Percentiles rank a stretch among this genome's conserved stretches.
These are phyloP conservation scores for Tuber aestivum DNA, from an alignment of 495 filamentous ascomycete genomes.

Conservation along the genomic window DNA sequence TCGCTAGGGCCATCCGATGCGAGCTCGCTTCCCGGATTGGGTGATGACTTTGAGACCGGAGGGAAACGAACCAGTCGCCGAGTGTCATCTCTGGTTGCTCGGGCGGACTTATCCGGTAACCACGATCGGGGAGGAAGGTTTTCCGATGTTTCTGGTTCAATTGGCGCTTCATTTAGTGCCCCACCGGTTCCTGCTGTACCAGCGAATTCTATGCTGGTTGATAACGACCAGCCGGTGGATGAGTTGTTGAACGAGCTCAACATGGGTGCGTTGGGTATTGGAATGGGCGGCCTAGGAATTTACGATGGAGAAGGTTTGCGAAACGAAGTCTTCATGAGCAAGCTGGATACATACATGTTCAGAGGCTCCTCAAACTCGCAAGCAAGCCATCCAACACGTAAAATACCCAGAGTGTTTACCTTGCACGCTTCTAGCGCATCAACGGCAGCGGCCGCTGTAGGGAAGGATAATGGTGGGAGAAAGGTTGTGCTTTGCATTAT, in stretches of 20 bases:
- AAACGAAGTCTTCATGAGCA: conserved; percentile 67
- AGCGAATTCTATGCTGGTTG: conserved; percentile 32
- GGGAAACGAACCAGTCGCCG: conserved; percentile 70
- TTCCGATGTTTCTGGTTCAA: conserved; percentile 58
- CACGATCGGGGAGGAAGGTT: conserved; percentile 64
- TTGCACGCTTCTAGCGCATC: conserved; percentile 54
- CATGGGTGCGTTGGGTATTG: conserved; percentile 44
- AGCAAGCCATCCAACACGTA: conserved; percentile 19
- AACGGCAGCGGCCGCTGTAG: conserved; percentile 47
- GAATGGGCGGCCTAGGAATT: conserved; percentile 52
- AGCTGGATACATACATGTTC: conserved; percentile 63
- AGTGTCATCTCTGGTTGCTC: conserved; percentile 87
- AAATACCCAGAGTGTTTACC: conserved; percentile 55
- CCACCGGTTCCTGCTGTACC: conserved; percentile 39
- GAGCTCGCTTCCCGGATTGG: conserved; percentile 50
- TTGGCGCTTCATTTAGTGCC: conserved; percentile 41
- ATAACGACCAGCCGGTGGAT: conserved; percentile 54
- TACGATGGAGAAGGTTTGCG: conserved; percentile 65
- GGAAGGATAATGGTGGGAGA: conserved; percentile 41
- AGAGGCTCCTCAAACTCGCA: conserved; percentile 48
- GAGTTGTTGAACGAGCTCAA: conserved; percentile 67
- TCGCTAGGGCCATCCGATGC: conserved; percentile 48
- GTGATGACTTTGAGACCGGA: conserved; percentile 66
- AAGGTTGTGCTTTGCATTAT: conserved; percentile 63
- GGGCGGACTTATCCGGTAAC: conserved; percentile 72